phyloP scores from a whole-genome alignment of 306 rosid genomes.

The Purshia tridentata region DNA sequence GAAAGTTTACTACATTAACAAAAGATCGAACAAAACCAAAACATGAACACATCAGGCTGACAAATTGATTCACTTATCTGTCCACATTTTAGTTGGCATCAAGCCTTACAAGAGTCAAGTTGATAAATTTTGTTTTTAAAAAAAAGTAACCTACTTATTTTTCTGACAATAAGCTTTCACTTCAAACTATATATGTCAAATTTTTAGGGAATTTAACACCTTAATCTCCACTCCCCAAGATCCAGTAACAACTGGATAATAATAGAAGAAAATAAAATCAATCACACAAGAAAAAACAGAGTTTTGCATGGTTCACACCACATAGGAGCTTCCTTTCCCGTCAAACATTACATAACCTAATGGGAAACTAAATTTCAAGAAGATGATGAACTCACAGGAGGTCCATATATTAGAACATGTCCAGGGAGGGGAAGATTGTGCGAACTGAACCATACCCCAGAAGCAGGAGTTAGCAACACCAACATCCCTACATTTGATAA shows the following conservation, averaged over 20 bases:
- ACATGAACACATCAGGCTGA: not conserved
- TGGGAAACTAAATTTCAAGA: not conserved
- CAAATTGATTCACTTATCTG: not conserved
- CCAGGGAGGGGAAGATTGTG: conserved; percentile 81
- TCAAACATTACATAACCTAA: conserved; percentile 1
- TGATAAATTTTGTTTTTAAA: not conserved
- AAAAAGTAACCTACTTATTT: not conserved
- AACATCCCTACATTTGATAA: conserved; percentile 59
- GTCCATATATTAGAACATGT: conserved; percentile 80
- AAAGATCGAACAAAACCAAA: not conserved
- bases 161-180: not conserved
- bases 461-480: conserved; percentile 68
- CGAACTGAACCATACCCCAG: conserved; percentile 76
- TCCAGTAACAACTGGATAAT: not conserved
- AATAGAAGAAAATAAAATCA: not conserved
- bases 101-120: not conserved
- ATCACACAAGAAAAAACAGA: not conserved
- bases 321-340: not conserved
- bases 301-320: not conserved
- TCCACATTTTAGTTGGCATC: not conserved
- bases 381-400: conserved; percentile 62
- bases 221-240: not conserved
- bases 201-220: not conserved
- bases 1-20: not conserved
- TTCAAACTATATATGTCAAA: not conserved